Evolutionary conservation across 148 eudicot species (phyloP).

Genomic region (Rhododendron ferrugineum): DNA sequence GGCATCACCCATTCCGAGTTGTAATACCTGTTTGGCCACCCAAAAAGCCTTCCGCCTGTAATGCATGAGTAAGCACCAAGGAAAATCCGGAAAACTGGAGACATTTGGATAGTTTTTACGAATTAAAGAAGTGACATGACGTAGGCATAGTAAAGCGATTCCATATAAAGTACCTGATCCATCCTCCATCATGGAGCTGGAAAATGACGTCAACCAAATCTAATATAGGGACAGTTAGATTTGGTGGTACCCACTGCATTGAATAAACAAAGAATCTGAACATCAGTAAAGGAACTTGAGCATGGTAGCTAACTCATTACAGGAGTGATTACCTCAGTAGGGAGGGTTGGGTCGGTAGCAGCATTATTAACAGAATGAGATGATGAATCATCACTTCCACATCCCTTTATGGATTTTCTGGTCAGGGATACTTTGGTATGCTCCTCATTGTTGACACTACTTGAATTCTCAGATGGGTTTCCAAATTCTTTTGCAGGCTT

Average conservation of each 20-base stretch:
- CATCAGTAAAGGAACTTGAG: background rate
- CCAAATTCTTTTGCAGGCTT: slow-evolving; percentile 31
- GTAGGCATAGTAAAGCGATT: background rate
- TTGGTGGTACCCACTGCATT: slow-evolving; percentile 93
- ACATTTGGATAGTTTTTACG: background rate
- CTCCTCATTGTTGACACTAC: slow-evolving; percentile 23
- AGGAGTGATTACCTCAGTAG: slow-evolving; percentile 50
- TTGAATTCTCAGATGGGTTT: slow-evolving; percentile 36
- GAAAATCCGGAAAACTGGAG: background rate
- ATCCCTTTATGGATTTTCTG: slow-evolving; percentile 24
- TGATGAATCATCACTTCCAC: slow-evolving; percentile 27
- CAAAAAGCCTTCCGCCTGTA: slow-evolving; percentile 92
- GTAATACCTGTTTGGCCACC: slow-evolving; percentile 95
- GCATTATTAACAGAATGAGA: slow-evolving; percentile 36
- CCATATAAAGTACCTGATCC: slow-evolving; percentile 70
- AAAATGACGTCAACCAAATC: slow-evolving; percentile 93
- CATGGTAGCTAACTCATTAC: background rate
- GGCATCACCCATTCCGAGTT: slow-evolving; percentile 98
- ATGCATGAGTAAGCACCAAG: slow-evolving; percentile 10
- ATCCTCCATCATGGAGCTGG: slow-evolving; percentile 98
- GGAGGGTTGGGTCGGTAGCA: slow-evolving; percentile 53
- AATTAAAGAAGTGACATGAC: background rate
- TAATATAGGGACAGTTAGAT: slow-evolving; percentile 74
- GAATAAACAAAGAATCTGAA: slow-evolving; percentile 7
- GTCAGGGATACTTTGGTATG: slow-evolving; percentile 16